These are phyloP conservation scores for Noccaea caerulescens DNA, from an alignment of 345 rosid genomes.

Conservation along the genomic window DNA sequence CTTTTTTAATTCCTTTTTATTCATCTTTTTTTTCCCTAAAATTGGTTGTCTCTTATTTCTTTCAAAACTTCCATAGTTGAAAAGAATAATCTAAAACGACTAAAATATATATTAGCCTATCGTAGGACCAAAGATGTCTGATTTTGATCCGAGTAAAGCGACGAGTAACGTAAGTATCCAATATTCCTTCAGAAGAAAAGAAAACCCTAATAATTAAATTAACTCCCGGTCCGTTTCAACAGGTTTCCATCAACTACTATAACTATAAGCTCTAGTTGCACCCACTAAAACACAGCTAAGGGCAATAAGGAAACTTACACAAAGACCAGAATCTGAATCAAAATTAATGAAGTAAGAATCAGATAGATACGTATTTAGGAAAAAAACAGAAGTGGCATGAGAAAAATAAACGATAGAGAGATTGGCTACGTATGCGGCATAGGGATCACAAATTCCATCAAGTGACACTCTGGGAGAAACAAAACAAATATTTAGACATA, in stretches of 20 bases:
- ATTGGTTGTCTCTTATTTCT: too few relatives aligned
- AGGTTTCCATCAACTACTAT: slow-evolving; percentile 13
- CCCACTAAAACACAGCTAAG: slow-evolving; percentile 32
- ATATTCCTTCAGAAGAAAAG: neutral
- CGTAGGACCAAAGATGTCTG: neutral
- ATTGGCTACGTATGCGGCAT: slow-evolving; percentile 43
- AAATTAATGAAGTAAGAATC: slow-evolving; percentile 33
- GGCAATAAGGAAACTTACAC: slow-evolving; percentile 20
- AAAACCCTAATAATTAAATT: neutral
- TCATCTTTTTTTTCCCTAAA: too few relatives aligned
- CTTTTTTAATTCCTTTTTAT: too few relatives aligned
- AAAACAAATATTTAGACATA: slow-evolving; percentile 27
- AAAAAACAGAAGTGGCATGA: slow-evolving; percentile 38
- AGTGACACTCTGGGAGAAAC: slow-evolving; percentile 40
- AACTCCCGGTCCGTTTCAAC: slow-evolving; percentile 7
- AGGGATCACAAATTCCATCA: slow-evolving; percentile 38
- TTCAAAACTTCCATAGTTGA: neutral
- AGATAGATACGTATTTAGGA: slow-evolving; percentile 30
- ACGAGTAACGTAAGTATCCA: neutral
- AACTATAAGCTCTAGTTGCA: slow-evolving; percentile 31
- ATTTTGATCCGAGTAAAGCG: neutral
- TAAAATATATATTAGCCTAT: neutral
- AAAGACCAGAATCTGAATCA: slow-evolving; percentile 36
- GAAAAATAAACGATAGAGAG: slow-evolving; percentile 44
- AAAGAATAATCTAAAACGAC: neutral